Evolutionary conservation across 768 basidiomycete genomes (phyloP).

Genomic region (Russula earlei): DNA sequence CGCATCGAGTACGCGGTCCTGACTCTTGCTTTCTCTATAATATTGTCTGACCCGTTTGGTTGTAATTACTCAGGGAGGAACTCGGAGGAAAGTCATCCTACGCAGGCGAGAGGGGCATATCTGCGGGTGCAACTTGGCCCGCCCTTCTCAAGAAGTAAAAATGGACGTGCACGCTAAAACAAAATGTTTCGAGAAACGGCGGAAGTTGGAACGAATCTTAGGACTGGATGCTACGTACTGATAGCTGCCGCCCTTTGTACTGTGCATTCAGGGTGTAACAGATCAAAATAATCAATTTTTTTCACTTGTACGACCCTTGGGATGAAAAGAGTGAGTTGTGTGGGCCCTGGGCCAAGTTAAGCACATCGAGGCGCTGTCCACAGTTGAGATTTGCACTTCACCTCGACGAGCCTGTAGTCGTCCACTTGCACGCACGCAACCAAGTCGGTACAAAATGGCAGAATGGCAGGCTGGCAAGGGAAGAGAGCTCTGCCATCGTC

Average conservation of each 20-base stretch:
- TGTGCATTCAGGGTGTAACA: background rate
- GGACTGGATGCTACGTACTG: background rate
- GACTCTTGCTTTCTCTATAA: background rate
- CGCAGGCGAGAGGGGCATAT: slow-evolving; percentile 73
- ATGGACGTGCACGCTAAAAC: background rate
- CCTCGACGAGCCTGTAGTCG: too few species aligned
- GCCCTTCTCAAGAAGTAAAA: slow-evolving; percentile 58
- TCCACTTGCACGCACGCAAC: too few species aligned
- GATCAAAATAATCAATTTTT: background rate
- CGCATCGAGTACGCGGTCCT: slow-evolving; percentile 68
- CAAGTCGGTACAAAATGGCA: too few species aligned
- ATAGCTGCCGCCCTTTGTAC: background rate
- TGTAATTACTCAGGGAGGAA: slow-evolving; percentile 51
- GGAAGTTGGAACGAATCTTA: background rate
- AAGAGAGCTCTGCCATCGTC: too few species aligned
- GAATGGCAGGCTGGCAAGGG: too few species aligned
- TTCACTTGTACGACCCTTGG: too few species aligned
- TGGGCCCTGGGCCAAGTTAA: too few species aligned
- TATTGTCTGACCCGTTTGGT: slow-evolving; percentile 16
- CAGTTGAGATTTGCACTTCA: too few species aligned
- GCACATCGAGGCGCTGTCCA: too few species aligned
- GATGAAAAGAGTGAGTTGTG: too few species aligned
- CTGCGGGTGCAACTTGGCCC: slow-evolving; percentile 65
- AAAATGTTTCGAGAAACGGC: background rate
- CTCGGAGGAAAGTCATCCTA: slow-evolving; percentile 58